Evolutionary conservation across 495 filamentous ascomycete species (phyloP), one percentile per base, ranked within the genome.

Genomic region (Aspergillus conjunctus): DNA sequence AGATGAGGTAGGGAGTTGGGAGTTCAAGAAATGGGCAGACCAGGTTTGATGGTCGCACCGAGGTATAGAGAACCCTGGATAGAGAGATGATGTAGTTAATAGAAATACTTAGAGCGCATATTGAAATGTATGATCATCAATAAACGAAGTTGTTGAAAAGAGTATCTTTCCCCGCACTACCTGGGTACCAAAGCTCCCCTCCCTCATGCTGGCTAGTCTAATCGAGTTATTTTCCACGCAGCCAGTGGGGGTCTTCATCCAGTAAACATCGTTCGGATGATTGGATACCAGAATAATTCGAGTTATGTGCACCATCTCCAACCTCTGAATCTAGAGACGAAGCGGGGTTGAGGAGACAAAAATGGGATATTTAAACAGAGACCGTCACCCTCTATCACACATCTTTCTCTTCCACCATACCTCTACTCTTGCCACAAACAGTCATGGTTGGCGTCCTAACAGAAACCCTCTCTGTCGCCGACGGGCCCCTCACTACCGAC

Each of bases 1-100:
- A 17, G 83, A 90, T 68, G 79, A 72, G 8, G 81, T 79, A 33
- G 68, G 73, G 44, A 73, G 73, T 41, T 91, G 86, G 87, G 73
- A 81, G 44, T 77, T 91, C 65, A 71, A 72, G 33, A 74, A 83
- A 46, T 91, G 87, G 88, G 68, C 37, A n/a, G 68, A 71, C 31
- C 18, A 17, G 45, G 34, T 10, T 44, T 58, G 39, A 26, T 59
- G 8, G 14, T 54, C 37, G 11, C 15, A 41, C 37, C 12, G 37
- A 14, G 37, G 15, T 11, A 41, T 41, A 41, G 37, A 41, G 9
- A n/a, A 26, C 26, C 26, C 26, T 26, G 55, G 55, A 17, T 14
- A 15, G 31, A 32, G 4, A 9, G 22, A 31, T 49, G 43, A 33
- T 53, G 17, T 5, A 22, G n/a, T n/a, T n/a, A n/a, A n/a, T n/a